Percentiles rank a stretch among this genome's conserved stretches.
phyloP scores from a whole-genome alignment of 495 filamentous ascomycete species.

The Penicillium roqueforti region DNA sequence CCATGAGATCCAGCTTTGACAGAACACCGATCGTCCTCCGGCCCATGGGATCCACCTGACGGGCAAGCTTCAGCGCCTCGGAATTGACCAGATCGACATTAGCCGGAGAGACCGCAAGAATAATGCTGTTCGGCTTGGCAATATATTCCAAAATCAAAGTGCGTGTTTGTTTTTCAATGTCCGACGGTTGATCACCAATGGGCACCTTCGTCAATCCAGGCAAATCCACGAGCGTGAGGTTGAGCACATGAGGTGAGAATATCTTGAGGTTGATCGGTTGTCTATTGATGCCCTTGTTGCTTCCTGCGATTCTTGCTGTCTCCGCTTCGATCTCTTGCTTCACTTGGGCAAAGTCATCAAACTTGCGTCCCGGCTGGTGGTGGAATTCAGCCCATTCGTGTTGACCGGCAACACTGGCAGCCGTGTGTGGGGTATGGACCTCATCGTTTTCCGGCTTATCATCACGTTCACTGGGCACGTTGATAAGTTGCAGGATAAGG shows the following conservation, averaged over 20 bases:
- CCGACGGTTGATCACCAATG: slow-evolving; percentile 95
- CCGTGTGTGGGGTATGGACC: slow-evolving; percentile 63
- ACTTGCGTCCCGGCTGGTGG: slow-evolving; percentile 82
- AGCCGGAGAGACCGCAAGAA: slow-evolving; percentile 93
- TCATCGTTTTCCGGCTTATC: slow-evolving; percentile 62
- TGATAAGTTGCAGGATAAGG: slow-evolving; percentile 96
- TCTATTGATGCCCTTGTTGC: slow-evolving; percentile 97
- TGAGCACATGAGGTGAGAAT: slow-evolving; percentile 95
- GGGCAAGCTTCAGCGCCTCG: slow-evolving; percentile 92
- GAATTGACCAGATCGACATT: slow-evolving; percentile 99
- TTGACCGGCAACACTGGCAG: slow-evolving; percentile 64
- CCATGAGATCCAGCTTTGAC: slow-evolving; percentile 98
- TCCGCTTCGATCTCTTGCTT: slow-evolving; percentile 98
- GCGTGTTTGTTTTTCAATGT: slow-evolving; percentile 98
- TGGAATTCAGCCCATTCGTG: slow-evolving; percentile 97
- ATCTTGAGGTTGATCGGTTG: slow-evolving; percentile 99
- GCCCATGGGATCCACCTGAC: slow-evolving; percentile 94
- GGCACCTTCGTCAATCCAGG: slow-evolving; percentile 97
- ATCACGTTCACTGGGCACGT: slow-evolving; percentile 76
- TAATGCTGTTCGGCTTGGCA: slow-evolving; percentile 97
- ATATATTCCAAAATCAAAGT: slow-evolving; percentile 98
- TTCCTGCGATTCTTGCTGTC: slow-evolving; percentile 90
- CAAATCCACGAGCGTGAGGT: slow-evolving; percentile 92
- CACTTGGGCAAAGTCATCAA: slow-evolving; percentile 87
- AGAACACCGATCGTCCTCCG: slow-evolving; percentile 94